phyloP scores from a whole-genome alignment of 768 basidiomycete species.

The Trichaptum fuscoviolaceum region DNA sequence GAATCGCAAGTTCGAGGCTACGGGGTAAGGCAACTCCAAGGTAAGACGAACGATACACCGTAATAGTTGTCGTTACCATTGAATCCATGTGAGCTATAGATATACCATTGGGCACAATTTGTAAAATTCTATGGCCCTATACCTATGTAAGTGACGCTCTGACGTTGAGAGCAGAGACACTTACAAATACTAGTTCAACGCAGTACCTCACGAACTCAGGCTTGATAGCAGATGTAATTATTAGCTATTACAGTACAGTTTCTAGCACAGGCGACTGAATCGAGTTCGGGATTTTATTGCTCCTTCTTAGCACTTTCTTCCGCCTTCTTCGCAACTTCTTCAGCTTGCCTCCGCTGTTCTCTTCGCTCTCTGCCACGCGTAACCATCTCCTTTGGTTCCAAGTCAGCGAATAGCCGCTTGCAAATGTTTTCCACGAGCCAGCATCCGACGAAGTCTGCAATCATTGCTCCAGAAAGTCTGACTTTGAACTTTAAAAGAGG shows the following conservation, averaged over 20 bases:
- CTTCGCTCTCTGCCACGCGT: constrained; percentile 79
- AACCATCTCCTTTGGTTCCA: constrained; percentile 81
- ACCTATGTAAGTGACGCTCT: too few species aligned
- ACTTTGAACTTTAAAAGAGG: constrained; percentile 75
- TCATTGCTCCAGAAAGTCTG: constrained; percentile 74
- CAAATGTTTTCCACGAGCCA: constrained; percentile 77
- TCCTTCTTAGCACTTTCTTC: background rate
- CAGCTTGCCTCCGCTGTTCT: constrained; percentile 48
- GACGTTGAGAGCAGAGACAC: too few species aligned
- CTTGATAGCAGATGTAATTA: background rate
- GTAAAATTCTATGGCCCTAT: too few species aligned
- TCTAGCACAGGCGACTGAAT: background rate
- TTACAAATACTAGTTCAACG: background rate
- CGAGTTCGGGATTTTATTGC: background rate
- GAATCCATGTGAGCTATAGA: too few species aligned
- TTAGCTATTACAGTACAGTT: background rate
- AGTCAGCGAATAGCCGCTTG: constrained; percentile 82
- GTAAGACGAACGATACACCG: too few species aligned
- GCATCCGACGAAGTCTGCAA: constrained; percentile 84
- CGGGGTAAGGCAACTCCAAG: too few species aligned
- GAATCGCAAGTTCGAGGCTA: too few species aligned
- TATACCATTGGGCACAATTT: too few species aligned
- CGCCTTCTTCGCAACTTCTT: constrained; percentile 9
- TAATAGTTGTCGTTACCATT: too few species aligned
- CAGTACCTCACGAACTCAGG: background rate